These are phyloP conservation scores for Begonia peltatifolia DNA, from an alignment of 306 rosid genomes.

Conservation along the genomic window DNA sequence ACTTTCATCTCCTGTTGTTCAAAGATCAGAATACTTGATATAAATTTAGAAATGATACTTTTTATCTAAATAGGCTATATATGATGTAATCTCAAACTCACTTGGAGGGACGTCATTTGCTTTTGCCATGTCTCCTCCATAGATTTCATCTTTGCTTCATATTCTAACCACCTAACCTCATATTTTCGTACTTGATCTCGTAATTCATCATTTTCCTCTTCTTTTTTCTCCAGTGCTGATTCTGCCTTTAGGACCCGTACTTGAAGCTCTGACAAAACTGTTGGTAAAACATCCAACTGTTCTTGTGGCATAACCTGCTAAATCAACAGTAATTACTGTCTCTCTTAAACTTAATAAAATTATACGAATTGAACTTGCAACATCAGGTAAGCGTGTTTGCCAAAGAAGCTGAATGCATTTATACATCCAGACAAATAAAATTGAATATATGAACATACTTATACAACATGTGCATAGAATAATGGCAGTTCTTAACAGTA, in stretches of 20 bases:
- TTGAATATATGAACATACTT: no score
- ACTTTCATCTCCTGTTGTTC: no score
- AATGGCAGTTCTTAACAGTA: no score
- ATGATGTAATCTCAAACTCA: conserved; percentile 29
- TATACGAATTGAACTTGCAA: no score
- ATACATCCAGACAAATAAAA: no score
- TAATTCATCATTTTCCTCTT: conserved; percentile 70
- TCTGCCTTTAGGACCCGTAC: conserved; percentile 58
- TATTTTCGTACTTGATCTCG: conserved; percentile 57
- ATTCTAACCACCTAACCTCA: conserved; percentile 79
- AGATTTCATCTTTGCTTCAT: conserved; percentile 79
- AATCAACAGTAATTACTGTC: conserved; percentile 1
- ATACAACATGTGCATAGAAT: no score
- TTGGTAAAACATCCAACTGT: conserved; percentile 26
- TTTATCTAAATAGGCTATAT: neutral
- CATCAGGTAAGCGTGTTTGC: no score
- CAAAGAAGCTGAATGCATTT: no score
- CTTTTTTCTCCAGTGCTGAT: conserved; percentile 66
- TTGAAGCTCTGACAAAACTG: conserved; percentile 56
- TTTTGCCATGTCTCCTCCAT: conserved; percentile 94
- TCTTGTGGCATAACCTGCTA: conserved; percentile 29
- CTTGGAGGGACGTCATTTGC: conserved; percentile 94
- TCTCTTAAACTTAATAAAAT: no score
- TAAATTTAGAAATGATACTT: neutral
- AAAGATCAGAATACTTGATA: no score